phyloP scores from a whole-genome alignment of 768 basidiomycete species.

The Psilocybe azurescens region DNA sequence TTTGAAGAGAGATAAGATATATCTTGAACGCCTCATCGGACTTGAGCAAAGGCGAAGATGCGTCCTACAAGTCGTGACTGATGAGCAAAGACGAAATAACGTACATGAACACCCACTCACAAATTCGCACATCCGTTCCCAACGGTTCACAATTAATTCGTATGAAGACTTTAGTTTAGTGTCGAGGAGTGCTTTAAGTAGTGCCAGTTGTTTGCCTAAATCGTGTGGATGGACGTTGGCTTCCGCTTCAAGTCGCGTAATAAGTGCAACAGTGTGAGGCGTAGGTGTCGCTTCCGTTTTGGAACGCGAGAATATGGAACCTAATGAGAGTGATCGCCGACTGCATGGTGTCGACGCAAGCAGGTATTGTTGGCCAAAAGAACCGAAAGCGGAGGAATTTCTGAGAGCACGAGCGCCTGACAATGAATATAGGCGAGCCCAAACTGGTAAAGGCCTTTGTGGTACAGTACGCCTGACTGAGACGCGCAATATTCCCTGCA shows the following conservation, averaged over 20 bases:
- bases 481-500: constrained; percentile 44
- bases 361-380: constrained; percentile 12
- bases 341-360: constrained; percentile 14
- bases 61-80: constrained; percentile 49
- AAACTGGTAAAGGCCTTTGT: constrained; percentile 22
- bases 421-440: constrained; percentile 21
- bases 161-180: constrained; percentile 72
- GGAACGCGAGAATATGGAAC: constrained; percentile 53
- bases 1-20: constrained; percentile 74
- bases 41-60: constrained; percentile 68
- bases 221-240: constrained; percentile 78
- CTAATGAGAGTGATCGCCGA: constrained; percentile 41
- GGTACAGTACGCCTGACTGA: constrained; percentile 25
- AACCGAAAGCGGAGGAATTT: constrained; percentile 11
- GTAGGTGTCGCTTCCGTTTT: constrained; percentile 54
- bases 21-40: constrained; percentile 76
- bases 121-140: constrained; percentile 86
- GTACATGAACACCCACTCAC: constrained; percentile 63
- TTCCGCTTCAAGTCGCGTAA: constrained; percentile 77
- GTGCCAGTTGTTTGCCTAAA: constrained; percentile 67
- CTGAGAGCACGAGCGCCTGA: constrained; percentile 16
- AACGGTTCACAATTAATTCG: constrained; percentile 75
- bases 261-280: constrained; percentile 68
- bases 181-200: constrained; percentile 69
- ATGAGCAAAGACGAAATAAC: not conserved